Evolutionary conservation across 768 basidiomycete genomes (phyloP), one percentile per base, ranked within the genome.

Genomic region (Suillus subaureus): DNA sequence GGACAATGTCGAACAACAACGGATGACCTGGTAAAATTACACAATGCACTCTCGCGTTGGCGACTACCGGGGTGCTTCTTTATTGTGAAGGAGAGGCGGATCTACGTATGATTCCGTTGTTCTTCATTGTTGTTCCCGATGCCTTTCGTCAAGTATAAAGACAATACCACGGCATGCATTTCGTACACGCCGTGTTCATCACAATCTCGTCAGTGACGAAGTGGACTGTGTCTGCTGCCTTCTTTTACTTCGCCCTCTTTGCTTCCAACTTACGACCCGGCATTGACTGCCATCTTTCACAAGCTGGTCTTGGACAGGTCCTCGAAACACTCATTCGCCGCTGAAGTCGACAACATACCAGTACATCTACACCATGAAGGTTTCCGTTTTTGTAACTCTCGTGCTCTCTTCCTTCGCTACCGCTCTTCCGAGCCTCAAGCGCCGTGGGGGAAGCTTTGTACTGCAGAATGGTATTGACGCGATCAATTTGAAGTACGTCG

Each of bases 401-500:
- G 58, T 75, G 35, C 64, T 80, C 35, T 70, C 68, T 8, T 67
- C 72, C 37, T 56, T 74, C 11, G 77, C 70, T 26, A 73, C 73
- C 40, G 82, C 82, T 8, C 79, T 73, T 43, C 81, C 80, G 6
- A 73, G 77, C 64, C 77, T 70, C 42, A 72, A 70, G 65, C 78
- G 80, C 49, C 74, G 72, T 33, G 62, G n/a, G 11, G 63, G 49
- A 63, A 51, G 70, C 39, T 35, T 79, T 80, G 62, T 66, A 63
- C 71, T 79, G 47, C 75, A 76, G 61, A 83, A 82, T 73, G 80
- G 81, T 62, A 73, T 81, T 62, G 80, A 78, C 64, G 80, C 80
- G 54, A 76, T 83, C 64, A 75, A 75, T 18, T 68, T 78, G 35
- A 84, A 83, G 84, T 81, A 42, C 42, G 78, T 72, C 26, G 49